Evolutionary conservation across 2,329 filamentous ascomycete genomes (phyloP), one percentile per base, ranked within the genome.

Genomic region (Fusarium musae): DNA sequence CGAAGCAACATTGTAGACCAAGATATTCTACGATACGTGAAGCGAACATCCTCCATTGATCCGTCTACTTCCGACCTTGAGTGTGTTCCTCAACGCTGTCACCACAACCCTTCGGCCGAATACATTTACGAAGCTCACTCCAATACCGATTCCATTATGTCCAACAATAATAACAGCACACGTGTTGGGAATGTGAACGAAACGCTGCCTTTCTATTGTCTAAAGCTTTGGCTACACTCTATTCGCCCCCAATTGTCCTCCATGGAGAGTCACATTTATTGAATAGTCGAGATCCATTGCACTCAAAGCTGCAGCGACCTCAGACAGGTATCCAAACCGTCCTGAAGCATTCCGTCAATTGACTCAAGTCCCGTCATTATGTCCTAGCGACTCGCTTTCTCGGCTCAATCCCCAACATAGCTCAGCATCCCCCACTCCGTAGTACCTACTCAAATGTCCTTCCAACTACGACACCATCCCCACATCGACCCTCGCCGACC

Each of bases 51-150:
- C 8, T 4, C 5, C 7, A n/a, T n/a, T 1, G 15, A 17, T 2
- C 2, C 2, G 9, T 3, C 23, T n/a, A 0, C 3, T 12, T 10
- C 10, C 7, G 13, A 13, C 10, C 5, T 5, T 1, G 9, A 11
- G 19, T 34, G 0, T 13, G 2, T 9, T 11, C 19, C 6, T 37
- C 0, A 2, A 17, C 4, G 5, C 2, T 2, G 3, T 10, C 9
- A 2, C 34, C 5, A 9, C 8, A 7, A 1, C 9, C 23, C 7
- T 3, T 3, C 7, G 10, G 7, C 19, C 19, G 5, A 16, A 17
- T 13, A 7, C 9, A 37, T 7, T 9, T 12, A 10, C 50, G 34
- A 53, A 9, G 5, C 13, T 17, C 8, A 6, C 13, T n/a, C 17
- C 17, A 28, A 11, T 6, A 9, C 3, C 13, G 9, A 28, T 9